These are phyloP conservation scores for Trifolium fragiferum DNA, from an alignment of 306 rosid species.

Conservation along the genomic window DNA sequence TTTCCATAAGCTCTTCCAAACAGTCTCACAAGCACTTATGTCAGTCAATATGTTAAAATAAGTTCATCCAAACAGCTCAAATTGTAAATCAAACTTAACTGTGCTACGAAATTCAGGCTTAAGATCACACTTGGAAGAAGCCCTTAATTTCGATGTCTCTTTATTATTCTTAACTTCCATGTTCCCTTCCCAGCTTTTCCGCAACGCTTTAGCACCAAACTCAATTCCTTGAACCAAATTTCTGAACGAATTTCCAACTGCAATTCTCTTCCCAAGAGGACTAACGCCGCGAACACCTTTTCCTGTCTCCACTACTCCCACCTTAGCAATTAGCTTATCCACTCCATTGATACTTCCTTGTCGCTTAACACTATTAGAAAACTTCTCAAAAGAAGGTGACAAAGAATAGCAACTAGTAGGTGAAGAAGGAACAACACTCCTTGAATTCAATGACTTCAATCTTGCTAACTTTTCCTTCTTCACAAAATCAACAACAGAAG, in stretches of 20 bases:
- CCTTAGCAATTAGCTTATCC: slow-evolving; percentile 50
- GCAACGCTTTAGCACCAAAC: slow-evolving; percentile 85
- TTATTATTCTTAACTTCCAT: slow-evolving; percentile 69
- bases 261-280: slow-evolving; percentile 60
- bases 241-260: slow-evolving; percentile 60
- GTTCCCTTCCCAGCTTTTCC: slow-evolving; percentile 99
- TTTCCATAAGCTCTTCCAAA: neutral
- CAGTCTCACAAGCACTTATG: neutral
- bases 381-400: slow-evolving; percentile 88
- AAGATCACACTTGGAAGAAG: slow-evolving; percentile 60
- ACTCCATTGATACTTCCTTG: slow-evolving; percentile 67
- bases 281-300: slow-evolving; percentile 61
- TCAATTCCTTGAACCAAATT: slow-evolving; percentile 87
- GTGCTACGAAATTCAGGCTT: slow-evolving; percentile 65
- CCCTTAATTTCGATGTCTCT: slow-evolving; percentile 67
- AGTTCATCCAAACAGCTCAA: neutral
- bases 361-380: slow-evolving; percentile 72
- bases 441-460: slow-evolving; percentile 75
- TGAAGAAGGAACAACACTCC: slow-evolving; percentile 77
- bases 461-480: slow-evolving; percentile 72
- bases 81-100: slow-evolving; percentile 60
- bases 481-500: slow-evolving; percentile 53
- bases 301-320: slow-evolving; percentile 59
- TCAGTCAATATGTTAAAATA: neutral
- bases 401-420: slow-evolving; percentile 87